Base-by-base conservation (phyloP, 371 early-diverging fungal species). In the Saksenaea oblongispora region DNA sequence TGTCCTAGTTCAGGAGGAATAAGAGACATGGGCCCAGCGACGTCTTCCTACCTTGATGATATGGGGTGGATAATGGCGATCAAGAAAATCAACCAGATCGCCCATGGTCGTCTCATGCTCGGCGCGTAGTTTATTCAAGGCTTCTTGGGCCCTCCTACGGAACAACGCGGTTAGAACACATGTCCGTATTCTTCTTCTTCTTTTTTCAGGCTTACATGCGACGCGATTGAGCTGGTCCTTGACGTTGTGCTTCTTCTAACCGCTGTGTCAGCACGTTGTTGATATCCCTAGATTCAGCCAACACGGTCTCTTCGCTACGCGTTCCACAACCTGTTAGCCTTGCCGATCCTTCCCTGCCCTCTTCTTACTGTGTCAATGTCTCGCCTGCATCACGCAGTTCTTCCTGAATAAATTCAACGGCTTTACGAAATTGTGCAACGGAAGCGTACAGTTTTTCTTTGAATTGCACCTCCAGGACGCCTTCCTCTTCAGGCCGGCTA, bases 1-100 rank as follows among this genome's bases (percentile, higher is more conserved):
- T 31, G 31, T 31, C 31, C 31, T 31, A 31, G 31, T 31, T 31
- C 31, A n/a, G n/a, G n/a, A n/a, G n/a, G n/a, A n/a, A n/a, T n/a
- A n/a, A n/a, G n/a, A n/a, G n/a, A n/a, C n/a, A n/a, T n/a, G n/a
- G n/a, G n/a, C n/a, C n/a, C n/a, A n/a, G n/a, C n/a, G n/a, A 36
- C 7, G 5, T 2, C 8, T 0, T 62, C 78, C 64, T 75, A 78
- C 84, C 64, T 83, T 73, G 11, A 78, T 65, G 0, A 62, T 41
- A 53, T 75, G 76, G 27, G 84, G 77, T 17, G 87, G 84, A 37
- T 75, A 84, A 54, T 76, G 70, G 34, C 71, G 66, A 17, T 75
- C 73, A 8, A 85, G 41, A 58, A 87, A 85, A 36, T 70, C 65
- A 7, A 75, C 67, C 31, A 87, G 64, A 47, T 82, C 78, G 22